Conservation (phyloP, 208 protist species). For the Crithidia brevicula region DNA sequence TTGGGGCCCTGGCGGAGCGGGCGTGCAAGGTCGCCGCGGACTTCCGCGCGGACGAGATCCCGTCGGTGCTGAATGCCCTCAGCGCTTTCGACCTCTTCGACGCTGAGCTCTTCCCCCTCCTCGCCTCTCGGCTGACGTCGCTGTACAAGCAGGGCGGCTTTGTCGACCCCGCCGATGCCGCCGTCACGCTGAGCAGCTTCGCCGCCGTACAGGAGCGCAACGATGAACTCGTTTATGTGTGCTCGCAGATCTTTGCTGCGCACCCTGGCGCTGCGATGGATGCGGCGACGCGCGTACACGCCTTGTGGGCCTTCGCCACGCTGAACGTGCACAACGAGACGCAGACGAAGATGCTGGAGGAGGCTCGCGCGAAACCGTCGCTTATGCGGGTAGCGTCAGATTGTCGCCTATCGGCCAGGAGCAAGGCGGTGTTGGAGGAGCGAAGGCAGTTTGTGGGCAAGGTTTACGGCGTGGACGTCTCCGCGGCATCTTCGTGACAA, state of each 20-base stretch:
- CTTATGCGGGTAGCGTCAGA: conserved; percentile 27
- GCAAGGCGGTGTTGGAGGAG: conserved; percentile 43
- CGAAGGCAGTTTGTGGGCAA: conserved; percentile 35
- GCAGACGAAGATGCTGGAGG: conserved; percentile 67
- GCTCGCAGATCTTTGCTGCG: conserved; percentile 63
- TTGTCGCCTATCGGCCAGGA: conserved; percentile 16
- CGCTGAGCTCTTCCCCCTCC: conserved; percentile 88
- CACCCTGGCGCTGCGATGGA: conserved; percentile 49
- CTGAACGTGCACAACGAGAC: conserved; percentile 87
- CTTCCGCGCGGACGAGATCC: conserved; percentile 82
- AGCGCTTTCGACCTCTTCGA: conserved; percentile 91
- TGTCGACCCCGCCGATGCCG: conserved; percentile 68
- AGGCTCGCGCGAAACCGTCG: conserved; percentile 34
- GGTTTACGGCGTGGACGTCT: conserved; percentile 41
- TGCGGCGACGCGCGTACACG: conserved; percentile 51
- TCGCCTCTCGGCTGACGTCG: conserved; percentile 70
- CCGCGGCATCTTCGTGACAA: neutral
- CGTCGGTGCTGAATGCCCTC: conserved; percentile 68
- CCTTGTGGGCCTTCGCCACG: conserved; percentile 75
- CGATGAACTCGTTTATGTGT: conserved; percentile 84
- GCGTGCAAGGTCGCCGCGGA: conserved; percentile 78
- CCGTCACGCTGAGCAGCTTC: conserved; percentile 80
- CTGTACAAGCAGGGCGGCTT: conserved; percentile 64
- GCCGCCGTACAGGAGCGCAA: conserved; percentile 87
- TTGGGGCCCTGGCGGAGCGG: conserved; percentile 87